A percentile compares a stretch with the other conserved stretches of the same genome.
phyloP scores from a whole-genome alignment of 306 rosid genomes.

The Astragalus glycyphyllos region DNA sequence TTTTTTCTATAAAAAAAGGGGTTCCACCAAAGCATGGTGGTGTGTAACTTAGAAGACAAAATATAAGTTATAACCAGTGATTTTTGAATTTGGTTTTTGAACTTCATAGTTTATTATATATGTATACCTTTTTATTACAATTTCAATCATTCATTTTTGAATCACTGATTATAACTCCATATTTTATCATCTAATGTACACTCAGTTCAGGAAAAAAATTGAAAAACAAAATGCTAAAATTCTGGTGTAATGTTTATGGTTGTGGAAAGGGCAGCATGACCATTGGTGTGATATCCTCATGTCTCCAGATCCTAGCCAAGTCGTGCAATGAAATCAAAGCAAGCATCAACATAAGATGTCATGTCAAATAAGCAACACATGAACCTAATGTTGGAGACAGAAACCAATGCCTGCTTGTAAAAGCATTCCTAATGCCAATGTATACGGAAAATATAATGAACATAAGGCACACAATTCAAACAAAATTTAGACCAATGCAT shows the following conservation, averaged over 20 bases:
- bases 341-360: slow-evolving; percentile 48
- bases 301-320: slow-evolving; percentile 46
- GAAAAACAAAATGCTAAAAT: slow-evolving; percentile 15
- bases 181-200: slow-evolving; percentile 15
- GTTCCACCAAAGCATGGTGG: background rate
- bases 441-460: slow-evolving; percentile 58
- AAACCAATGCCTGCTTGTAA: slow-evolving; percentile 45
- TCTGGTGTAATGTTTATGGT: slow-evolving; percentile 56
- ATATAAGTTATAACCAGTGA: slow-evolving; percentile 12
- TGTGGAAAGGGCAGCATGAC: slow-evolving; percentile 46
- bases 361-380: slow-evolving; percentile 49
- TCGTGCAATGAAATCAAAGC: slow-evolving; percentile 52
- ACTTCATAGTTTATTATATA: background rate
- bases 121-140: background rate
- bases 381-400: slow-evolving; percentile 43
- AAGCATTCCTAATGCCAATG: slow-evolving; percentile 65
- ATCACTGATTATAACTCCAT: slow-evolving; percentile 23
- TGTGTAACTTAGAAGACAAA: slow-evolving; percentile 27
- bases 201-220: background rate
- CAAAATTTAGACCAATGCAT: slow-evolving; percentile 69
- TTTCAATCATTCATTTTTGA: slow-evolving; percentile 2
- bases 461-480: slow-evolving; percentile 52
- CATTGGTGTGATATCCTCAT: slow-evolving; percentile 45
- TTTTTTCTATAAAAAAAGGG: background rate
- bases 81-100: background rate